Conservation (phyloP, 1,284 basidiomycete species). For the Spongiforma sp. region DNA sequence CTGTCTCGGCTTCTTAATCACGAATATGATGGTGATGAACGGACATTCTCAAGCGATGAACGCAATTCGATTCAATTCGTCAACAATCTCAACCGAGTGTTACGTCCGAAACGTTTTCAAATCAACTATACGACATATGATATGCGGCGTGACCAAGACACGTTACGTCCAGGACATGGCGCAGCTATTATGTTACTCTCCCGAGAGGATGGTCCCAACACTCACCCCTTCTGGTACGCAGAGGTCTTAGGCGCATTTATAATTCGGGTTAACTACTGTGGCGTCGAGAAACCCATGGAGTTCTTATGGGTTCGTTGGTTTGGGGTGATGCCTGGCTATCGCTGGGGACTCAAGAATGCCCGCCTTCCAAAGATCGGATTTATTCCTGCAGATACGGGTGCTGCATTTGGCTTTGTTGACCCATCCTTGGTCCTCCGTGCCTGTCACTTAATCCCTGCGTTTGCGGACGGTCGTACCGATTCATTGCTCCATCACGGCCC, state of each 20-base stretch:
- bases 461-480: constrained; percentile 3
- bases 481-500: neutral
- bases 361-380: constrained; percentile 17
- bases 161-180: constrained; percentile 10
- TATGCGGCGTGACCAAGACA: constrained; percentile 18
- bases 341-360: constrained; percentile 8
- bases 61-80: neutral
- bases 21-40: neutral
- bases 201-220: neutral
- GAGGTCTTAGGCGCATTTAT: constrained; percentile 10
- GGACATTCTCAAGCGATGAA: constrained; percentile 2
- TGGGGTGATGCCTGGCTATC: constrained; percentile 15
- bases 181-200: constrained; percentile 15
- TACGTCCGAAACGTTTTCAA: constrained; percentile 4
- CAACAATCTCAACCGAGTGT: constrained; percentile 4
- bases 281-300: constrained; percentile 12
- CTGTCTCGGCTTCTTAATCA: neutral
- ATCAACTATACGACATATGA: neutral
- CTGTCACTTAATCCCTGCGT: constrained; percentile 16
- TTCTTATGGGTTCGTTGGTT: constrained; percentile 16
- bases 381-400: neutral
- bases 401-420: constrained; percentile 17
- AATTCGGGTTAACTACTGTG: neutral
- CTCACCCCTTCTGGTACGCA: constrained; percentile 27
- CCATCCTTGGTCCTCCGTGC: constrained; percentile 12